phyloP scores from a whole-genome alignment of 2,329 filamentous ascomycete genomes.

The Triangularia setosa region DNA sequence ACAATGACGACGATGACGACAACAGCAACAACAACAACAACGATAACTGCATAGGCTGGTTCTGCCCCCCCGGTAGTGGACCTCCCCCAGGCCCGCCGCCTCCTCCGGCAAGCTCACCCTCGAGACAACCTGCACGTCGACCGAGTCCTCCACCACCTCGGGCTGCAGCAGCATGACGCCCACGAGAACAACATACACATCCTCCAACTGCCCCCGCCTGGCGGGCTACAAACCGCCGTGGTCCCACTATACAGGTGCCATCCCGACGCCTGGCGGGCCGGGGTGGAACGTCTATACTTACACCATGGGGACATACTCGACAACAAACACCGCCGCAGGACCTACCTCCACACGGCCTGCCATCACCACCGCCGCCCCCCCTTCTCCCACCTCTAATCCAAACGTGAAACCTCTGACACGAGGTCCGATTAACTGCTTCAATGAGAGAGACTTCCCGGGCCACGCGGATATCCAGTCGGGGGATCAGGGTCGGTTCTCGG shows the following conservation, averaged over 20 bases:
- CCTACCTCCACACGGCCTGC: too few species aligned
- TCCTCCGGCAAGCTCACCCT: not conserved
- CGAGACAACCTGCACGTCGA: not conserved
- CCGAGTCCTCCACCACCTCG: not conserved
- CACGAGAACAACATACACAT: not conserved
- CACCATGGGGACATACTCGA: not conserved
- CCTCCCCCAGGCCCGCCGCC: not conserved
- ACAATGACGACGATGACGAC: not conserved
- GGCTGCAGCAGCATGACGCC: not conserved
- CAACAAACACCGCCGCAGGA: too few species aligned
- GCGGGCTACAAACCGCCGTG: not conserved
- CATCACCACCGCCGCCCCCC: not conserved
- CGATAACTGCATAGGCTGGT: not conserved
- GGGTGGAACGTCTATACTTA: not conserved
- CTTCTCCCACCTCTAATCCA: not conserved
- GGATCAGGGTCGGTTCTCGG: conserved; percentile 5
- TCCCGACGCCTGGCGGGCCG: not conserved
- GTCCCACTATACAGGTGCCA: not conserved
- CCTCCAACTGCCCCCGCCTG: not conserved
- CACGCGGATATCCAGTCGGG: conserved; percentile 9
- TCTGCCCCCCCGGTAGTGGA: not conserved
- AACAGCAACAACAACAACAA: not conserved
- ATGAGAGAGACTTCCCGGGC: conserved; percentile 10
- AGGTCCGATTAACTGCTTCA: conserved; percentile 10
- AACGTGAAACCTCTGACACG: not conserved